Conservation (phyloP, 2,329 filamentous ascomycete species). For the Colletotrichum agaves region DNA sequence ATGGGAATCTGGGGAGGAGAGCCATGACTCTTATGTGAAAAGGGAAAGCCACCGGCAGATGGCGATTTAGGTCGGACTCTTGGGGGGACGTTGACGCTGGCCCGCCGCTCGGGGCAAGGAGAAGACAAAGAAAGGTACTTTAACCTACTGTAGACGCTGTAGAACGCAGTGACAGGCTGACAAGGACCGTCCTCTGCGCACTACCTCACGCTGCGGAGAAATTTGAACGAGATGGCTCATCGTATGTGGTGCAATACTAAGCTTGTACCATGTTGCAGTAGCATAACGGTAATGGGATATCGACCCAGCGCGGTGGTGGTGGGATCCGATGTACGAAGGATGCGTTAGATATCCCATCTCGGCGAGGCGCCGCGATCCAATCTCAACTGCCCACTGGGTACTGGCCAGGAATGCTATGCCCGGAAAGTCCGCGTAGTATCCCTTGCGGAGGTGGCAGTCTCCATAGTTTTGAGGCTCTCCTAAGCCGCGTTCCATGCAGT, state of each 20-base stretch:
- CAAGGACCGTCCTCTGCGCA: not conserved
- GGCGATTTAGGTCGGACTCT: conserved; percentile 24
- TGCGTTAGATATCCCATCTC: conserved; percentile 22
- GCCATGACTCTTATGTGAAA: conserved; percentile 19
- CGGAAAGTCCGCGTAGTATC: conserved; percentile 25
- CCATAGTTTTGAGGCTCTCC: conserved; percentile 17
- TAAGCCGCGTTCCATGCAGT: not conserved
- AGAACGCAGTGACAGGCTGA: conserved; percentile 14
- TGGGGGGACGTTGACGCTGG: conserved; percentile 25
- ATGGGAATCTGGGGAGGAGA: not conserved
- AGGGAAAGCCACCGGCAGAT: not conserved
- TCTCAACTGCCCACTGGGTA: not conserved
- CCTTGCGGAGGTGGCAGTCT: conserved; percentile 11
- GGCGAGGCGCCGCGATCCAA: conserved; percentile 5
- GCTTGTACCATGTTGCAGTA: conserved; percentile 24
- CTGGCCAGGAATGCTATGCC: conserved; percentile 18
- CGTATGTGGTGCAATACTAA: conserved; percentile 14
- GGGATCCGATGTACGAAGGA: conserved; percentile 20
- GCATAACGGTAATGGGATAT: conserved; percentile 12
- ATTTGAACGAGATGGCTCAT: conserved; percentile 27
- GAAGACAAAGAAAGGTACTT: not conserved
- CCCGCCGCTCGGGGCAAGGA: conserved; percentile 22
- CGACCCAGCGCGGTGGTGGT: conserved; percentile 17
- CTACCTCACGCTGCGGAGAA: conserved; percentile 17
- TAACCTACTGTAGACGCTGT: conserved; percentile 9